These are phyloP conservation scores for Periconia digitata DNA, from an alignment of 2,329 filamentous ascomycete species.

Conservation along the genomic window DNA sequence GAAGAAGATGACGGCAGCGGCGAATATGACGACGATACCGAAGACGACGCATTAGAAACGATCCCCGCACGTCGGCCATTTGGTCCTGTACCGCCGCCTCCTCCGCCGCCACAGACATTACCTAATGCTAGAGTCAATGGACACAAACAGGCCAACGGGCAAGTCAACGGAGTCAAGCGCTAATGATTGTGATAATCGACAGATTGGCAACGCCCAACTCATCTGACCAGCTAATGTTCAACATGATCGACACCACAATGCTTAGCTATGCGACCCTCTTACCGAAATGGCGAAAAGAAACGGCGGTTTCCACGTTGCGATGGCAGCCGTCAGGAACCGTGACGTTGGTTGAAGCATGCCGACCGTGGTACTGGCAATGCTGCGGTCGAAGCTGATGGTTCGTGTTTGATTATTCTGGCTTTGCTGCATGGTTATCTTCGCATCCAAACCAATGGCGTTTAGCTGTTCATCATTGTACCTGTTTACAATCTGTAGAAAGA, in stretches of 20 bases:
- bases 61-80: conserved; percentile 37
- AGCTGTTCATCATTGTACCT: not conserved
- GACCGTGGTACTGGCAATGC: not conserved
- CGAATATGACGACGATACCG: conserved; percentile 58
- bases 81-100: conserved; percentile 41
- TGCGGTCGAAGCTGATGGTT: not conserved
- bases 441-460: not conserved
- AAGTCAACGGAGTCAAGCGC: conserved; percentile 43
- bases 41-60: conserved; percentile 54
- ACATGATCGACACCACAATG: not conserved
- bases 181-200: conserved; percentile 20
- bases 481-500: not conserved
- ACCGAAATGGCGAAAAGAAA: too few relatives aligned
- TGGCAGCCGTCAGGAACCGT: not conserved
- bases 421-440: not conserved
- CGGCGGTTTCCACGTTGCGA: not conserved
- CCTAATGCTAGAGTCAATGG: conserved; percentile 39
- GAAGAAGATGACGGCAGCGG: conserved; percentile 49
- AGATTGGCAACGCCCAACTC: not conserved
- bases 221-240: not conserved
- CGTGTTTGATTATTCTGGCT: not conserved
- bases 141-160: conserved; percentile 42
- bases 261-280: too few relatives aligned
- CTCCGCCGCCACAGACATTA: conserved; percentile 34
- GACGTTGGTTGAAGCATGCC: too few relatives aligned